Conservation (phyloP, 192 early-diverging fungal species). For the Gaertneriomyces sp. region DNA sequence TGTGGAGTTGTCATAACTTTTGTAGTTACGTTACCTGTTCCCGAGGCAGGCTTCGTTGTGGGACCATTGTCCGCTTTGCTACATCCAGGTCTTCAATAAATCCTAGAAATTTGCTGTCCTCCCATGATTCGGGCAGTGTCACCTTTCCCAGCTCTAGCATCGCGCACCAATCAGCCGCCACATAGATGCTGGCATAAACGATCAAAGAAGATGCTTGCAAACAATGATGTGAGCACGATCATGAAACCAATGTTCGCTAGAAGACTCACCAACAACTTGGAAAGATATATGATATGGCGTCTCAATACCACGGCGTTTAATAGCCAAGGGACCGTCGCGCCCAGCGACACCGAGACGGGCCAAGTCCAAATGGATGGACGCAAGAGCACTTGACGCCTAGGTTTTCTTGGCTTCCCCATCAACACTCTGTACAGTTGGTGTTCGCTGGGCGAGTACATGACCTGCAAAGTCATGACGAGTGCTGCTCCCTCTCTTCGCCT, state of each 20-base stretch:
- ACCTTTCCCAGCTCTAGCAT: not conserved
- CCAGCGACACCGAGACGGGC: not conserved
- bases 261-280: not conserved
- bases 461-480: not conserved
- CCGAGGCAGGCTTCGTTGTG: not conserved
- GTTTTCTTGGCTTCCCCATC: not conserved
- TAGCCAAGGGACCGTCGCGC: not conserved
- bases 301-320: not conserved
- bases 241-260: not conserved
- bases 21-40: not conserved
- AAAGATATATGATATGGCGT: not conserved
- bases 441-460: not conserved
- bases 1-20: not conserved
- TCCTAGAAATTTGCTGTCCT: not conserved
- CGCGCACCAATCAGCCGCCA: not conserved
- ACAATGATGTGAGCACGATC: not conserved
- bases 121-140: not conserved
- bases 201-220: not conserved
- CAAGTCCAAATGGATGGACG: not conserved
- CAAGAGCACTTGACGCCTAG: not conserved
- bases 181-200: not conserved
- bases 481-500: not conserved
- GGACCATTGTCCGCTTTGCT: not conserved
- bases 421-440: not conserved
- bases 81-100: not conserved